Base-by-base conservation (phyloP, 2,329 filamentous ascomycete genomes). In the Sclerotinia minor region DNA sequence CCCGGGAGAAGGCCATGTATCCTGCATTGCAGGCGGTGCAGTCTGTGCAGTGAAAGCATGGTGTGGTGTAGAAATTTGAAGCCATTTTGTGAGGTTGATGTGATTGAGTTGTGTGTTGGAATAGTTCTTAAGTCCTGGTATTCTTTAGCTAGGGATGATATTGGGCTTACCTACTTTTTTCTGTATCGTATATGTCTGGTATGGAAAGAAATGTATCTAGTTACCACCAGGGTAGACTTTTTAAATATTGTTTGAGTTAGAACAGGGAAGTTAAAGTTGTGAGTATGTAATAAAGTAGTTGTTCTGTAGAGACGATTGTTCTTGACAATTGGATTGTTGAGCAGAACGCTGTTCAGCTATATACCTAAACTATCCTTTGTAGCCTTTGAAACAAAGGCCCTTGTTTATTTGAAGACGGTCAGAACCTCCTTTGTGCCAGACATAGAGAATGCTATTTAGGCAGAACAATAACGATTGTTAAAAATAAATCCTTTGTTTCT, bases 211-310 rank as follows among this genome's bases (percentile, higher is more conserved):
- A 11, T 44, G 13, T 44, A 21, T 35, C 13, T 9, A 38, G 60
- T 54, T 29, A 44, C 61, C 61, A 32, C 61, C 49, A 44, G 49
- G 61, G 49, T 44, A 64, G n/a, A 55, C n/a, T 54, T 61, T 61
- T 9, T 1, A 38, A 21, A 64, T 17, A 17, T 26, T 29, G n/a
- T n/a, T 50, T 29, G 29, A 17, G 2, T 55, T 29, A 3, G 13
- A 29, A 50, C n/a, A 24, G 8, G 45, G 38, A 26, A n/a, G 8
- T 38, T n/a, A 0, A 38, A 38, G 17, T 38, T 50, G 32, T 21
- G 45, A 61, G 29, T 26, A 26, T 60, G 9, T 8, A 50, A 38
- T 50, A 9, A 11, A 26, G 29, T 50, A 19, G 21, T 11, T 11
- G 21, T 38, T 11, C 26, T 50, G 49, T 64, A 54, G 6, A 59